phyloP scores from a whole-genome alignment of 2,329 filamentous ascomycete species.

The Neophaeococcomyces aloes region DNA sequence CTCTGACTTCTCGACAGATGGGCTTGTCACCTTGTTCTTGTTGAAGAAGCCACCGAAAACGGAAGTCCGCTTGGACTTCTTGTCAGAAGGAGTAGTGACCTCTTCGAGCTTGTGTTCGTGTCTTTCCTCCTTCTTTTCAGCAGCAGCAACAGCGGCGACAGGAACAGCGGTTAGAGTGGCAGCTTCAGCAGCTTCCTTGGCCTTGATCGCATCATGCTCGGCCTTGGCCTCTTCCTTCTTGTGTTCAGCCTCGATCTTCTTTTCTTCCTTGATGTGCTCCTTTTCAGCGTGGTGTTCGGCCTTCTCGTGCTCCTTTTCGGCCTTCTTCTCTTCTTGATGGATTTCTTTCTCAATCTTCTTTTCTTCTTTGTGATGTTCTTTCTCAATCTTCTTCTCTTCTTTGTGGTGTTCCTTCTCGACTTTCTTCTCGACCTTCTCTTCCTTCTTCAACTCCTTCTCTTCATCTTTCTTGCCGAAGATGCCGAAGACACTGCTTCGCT shows the following conservation, averaged over 20 bases:
- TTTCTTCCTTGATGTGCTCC: conserved; percentile 27
- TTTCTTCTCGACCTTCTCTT: conserved; percentile 36
- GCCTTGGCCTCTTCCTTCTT: conserved; percentile 34
- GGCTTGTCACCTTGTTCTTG: conserved; percentile 55
- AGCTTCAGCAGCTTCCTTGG: conserved; percentile 30
- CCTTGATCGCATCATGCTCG: conserved; percentile 27
- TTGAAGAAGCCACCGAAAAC: conserved; percentile 69
- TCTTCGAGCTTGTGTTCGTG: conserved; percentile 31
- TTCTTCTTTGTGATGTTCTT: no score
- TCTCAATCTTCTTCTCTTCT: no score
- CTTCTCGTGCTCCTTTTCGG: conserved; percentile 29
- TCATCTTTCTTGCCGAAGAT: conserved; percentile 54
- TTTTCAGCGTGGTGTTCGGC: conserved; percentile 32
- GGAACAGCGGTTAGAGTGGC: conserved; percentile 27
- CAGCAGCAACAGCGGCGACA: conserved; percentile 35
- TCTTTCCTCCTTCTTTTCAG: conserved; percentile 40
- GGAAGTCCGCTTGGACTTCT: conserved; percentile 77
- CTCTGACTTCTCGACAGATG: conserved; percentile 36
- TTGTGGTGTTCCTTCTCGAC: conserved; percentile 30
- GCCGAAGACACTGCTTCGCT: conserved; percentile 50
- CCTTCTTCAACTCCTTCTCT: conserved; percentile 33
- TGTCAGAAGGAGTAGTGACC: conserved; percentile 40
- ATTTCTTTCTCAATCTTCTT: no score
- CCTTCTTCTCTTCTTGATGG: no score
- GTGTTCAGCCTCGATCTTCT: conserved; percentile 32